A percentile compares a stretch with the other conserved stretches of the same genome.
Evolutionary conservation across 2,329 filamentous ascomycete genomes (phyloP).

Genomic region (Aureobasidium melanogenum): DNA sequence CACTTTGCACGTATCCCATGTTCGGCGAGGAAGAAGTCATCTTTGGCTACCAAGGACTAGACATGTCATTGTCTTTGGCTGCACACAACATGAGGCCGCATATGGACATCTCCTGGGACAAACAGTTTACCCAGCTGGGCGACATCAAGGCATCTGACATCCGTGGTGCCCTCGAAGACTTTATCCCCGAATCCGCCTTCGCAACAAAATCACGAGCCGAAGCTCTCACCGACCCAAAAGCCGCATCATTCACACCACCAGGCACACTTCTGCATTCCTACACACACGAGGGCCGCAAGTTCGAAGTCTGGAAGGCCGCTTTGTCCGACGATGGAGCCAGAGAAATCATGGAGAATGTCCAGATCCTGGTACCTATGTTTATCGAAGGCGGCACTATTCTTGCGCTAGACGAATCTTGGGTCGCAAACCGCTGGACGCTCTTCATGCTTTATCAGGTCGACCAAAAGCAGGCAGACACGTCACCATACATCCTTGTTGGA

Average conservation of each 20-base stretch:
- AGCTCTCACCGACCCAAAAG: conserved; percentile 27
- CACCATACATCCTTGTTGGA: conserved; percentile 68
- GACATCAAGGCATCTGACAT: conserved; percentile 64
- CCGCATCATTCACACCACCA: conserved; percentile 60
- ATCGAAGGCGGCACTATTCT: conserved; percentile 88
- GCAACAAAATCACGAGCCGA: conserved; percentile 13
- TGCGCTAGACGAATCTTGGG: conserved; percentile 61
- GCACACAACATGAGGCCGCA: conserved; percentile 72
- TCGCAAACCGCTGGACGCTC: conserved; percentile 77
- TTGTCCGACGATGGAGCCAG: conserved; percentile 61
- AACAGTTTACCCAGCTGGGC: conserved; percentile 60
- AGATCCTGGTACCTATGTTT: conserved; percentile 75
- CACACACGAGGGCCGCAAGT: conserved; percentile 52
- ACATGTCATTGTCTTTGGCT: conserved; percentile 62
- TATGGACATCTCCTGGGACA: conserved; percentile 60
- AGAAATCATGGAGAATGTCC: conserved; percentile 67
- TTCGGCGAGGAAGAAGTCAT: conserved; percentile 91
- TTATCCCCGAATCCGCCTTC: conserved; percentile 49
- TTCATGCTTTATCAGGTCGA: conserved; percentile 55
- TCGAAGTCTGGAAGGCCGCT: conserved; percentile 76
- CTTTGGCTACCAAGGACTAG: conserved; percentile 78
- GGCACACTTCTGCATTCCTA: conserved; percentile 63
- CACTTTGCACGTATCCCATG: conserved; percentile 81
- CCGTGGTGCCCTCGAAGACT: conserved; percentile 52
- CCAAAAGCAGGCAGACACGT: conserved; percentile 16